Percentiles rank a stretch among this genome's conserved stretches.
These are phyloP conservation scores for Ogataea nakhonphanomensis DNA, from an alignment of 805 yeast species.

Conservation along the genomic window DNA sequence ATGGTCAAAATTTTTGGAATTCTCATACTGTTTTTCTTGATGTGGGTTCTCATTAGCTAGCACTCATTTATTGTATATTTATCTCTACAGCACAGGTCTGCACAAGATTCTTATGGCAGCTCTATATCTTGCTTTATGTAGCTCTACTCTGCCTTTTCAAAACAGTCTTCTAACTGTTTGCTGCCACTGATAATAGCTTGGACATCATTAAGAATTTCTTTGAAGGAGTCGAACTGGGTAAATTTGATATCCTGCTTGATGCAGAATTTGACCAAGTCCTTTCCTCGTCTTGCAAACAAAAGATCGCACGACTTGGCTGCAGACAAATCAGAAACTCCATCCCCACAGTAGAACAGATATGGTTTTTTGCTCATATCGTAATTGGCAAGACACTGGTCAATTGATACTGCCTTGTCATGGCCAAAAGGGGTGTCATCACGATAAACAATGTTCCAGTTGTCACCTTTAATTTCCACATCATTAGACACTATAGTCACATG, in stretches of 20 bases:
- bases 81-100: neutral
- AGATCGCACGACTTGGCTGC: constrained; percentile 96
- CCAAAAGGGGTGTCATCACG: constrained; percentile 87
- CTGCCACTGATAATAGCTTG: constrained; percentile 48
- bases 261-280: constrained; percentile 85
- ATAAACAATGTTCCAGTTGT: constrained; percentile 82
- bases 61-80: constrained; percentile 1
- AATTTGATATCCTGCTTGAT: constrained; percentile 76
- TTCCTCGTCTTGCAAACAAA: constrained; percentile 89
- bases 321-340: constrained; percentile 91
- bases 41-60: constrained; percentile 76
- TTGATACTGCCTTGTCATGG: constrained; percentile 88
- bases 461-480: constrained; percentile 42
- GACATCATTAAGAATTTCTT: constrained; percentile 66
- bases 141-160: constrained; percentile 23
- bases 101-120: too few relatives aligned
- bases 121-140: too few relatives aligned
- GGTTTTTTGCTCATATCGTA: constrained; percentile 45
- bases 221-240: constrained; percentile 73
- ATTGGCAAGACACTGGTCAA: constrained; percentile 44
- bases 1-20: constrained; percentile 87
- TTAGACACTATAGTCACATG: constrained; percentile 81
- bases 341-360: constrained; percentile 87
- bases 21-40: constrained; percentile 66
- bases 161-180: constrained; percentile 33